These are phyloP conservation scores for Mortierella sp. DNA, from an alignment of 371 early-diverging fungal species.

Conservation along the genomic window DNA sequence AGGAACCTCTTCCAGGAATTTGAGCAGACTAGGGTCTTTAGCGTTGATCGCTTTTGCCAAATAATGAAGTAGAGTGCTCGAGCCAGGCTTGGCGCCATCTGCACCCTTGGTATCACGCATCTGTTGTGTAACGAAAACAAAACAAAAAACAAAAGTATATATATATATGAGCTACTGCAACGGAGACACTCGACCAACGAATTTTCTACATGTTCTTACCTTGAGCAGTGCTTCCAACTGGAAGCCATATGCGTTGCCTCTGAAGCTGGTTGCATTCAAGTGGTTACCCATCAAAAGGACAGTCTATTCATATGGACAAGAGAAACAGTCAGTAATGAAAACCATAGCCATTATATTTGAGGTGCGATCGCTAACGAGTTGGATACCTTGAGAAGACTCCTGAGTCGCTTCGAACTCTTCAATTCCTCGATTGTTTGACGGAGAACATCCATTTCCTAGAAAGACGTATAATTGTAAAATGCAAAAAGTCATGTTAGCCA, in stretches of 20 bases:
- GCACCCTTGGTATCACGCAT: conserved; percentile 79
- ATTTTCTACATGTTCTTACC: conserved; percentile 41
- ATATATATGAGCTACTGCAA: not conserved
- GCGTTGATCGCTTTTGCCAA: conserved; percentile 74
- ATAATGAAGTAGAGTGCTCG: conserved; percentile 83
- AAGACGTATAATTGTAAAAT: conserved; percentile 18
- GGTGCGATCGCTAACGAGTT: not conserved
- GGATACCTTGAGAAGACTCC: conserved; percentile 69
- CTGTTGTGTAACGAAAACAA: conserved; percentile 40
- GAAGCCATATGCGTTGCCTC: conserved; percentile 89
- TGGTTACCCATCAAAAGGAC: conserved; percentile 87
- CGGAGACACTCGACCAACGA: not conserved
- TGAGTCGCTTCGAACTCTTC: conserved; percentile 61
- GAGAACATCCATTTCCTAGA: conserved; percentile 64
- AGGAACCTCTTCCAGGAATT: conserved; percentile 77
- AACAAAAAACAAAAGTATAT: not conserved
- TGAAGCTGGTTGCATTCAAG: conserved; percentile 80
- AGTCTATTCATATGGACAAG: conserved; percentile 51
- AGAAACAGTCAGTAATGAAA: not conserved
- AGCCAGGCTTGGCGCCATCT: conserved; percentile 65
- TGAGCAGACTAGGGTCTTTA: conserved; percentile 67
- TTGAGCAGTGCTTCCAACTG: conserved; percentile 77
- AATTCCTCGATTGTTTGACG: conserved; percentile 61
- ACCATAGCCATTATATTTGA: not conserved
- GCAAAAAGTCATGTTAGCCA: too few species aligned